Base-by-base conservation (phyloP, 192 early-diverging fungal genomes). In the Gigaspora rosea region DNA sequence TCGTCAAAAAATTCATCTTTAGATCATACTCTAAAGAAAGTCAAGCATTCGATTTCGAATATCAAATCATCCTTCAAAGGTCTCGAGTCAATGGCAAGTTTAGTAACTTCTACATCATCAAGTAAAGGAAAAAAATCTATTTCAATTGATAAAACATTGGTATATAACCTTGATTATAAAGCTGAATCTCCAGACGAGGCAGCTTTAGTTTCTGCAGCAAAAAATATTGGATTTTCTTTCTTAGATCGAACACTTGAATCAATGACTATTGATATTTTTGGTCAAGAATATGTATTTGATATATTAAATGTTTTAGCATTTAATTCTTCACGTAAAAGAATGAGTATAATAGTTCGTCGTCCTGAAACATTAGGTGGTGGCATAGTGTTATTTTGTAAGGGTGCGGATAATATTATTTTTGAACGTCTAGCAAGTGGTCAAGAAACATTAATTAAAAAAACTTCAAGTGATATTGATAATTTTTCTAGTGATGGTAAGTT, bases 371-470 rank as follows among this genome's bases (percentile, higher is more conserved):
- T 89, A 80, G 89, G 90, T 69, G 95, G 95, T 78, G 94, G 93
- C 80, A 91, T 97, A 51, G 83, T 97, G 18, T 71, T 99, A 67
- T 90, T 95, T 61, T 92, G 91, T 71, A 99, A 99, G 82, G 97
- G 97, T 22, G 97, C 97, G 16, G 97, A 99, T 77, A 96, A 93
- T 78, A 91, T 99, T 52, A 97, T 99, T 63, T 92, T 94, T 63
- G 95, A 95, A 71, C 88, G 96, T 27, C 80, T 97, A 46, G 73
- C 78, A 20, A 57, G 62, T 1, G 79, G 69, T 10, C 85, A 90
- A 75, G 87, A 88, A 12, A 67, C 78, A 7, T 73, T 91, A 63
- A 80, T 89, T 15, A 86, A 89, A 54, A 76, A 82, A 63, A 93
- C 93, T 4, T 82, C 87, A 27, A 57, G 81, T 11, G 91, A 95